Evolutionary conservation across 208 protist genomes (phyloP), one percentile per base, ranked within the genome.

Genomic region (Trypanosoma rangeli): DNA sequence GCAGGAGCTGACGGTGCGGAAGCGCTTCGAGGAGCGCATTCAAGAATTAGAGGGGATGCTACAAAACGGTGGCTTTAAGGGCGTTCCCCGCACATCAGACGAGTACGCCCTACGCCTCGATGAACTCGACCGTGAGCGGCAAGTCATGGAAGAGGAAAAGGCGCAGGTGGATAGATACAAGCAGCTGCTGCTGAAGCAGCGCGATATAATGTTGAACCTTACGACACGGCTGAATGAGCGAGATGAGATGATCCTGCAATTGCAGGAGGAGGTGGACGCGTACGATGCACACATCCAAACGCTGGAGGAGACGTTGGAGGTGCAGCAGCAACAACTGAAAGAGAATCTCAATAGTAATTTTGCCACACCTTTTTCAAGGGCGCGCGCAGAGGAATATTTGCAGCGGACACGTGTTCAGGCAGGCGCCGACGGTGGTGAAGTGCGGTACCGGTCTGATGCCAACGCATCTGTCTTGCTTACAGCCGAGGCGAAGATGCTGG

Each of bases 121-220:
- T 37, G 90, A 97, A 65, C 72, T 97, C 28, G 89, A 98, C 39
- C 68, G 74, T 54, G 93, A 98, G 72, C 73, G 90, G 24, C 78
- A 88, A 49, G 73, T 80, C 18, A 76, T 97, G 50, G 82, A 92
- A 56, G 89, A 96, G 68, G 93, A 97, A 70, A 96, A 97, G 66
- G 87, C 85, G 29, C 90, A 98, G 78, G 90, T 98, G 59, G 85
- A 93, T 24, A 74, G 95, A 29, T 99, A 98, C 90, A 98, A 98
- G 79, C 85, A 97, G 66, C 86, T 98, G n/a, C 78, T 98, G 54
- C 72, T 98, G 52, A 98, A 98, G 82, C 97, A 99, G 80, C 85
- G 97, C 15, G 97, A 99, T 73, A 97, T 98, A 66, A 98, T 99
- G 95, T 84, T 98, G 52, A 87, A 85, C 58, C 82, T 98, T 44